Base-by-base conservation (phyloP, 2,329 filamentous ascomycete genomes). In the Myrmaecium sp. region DNA sequence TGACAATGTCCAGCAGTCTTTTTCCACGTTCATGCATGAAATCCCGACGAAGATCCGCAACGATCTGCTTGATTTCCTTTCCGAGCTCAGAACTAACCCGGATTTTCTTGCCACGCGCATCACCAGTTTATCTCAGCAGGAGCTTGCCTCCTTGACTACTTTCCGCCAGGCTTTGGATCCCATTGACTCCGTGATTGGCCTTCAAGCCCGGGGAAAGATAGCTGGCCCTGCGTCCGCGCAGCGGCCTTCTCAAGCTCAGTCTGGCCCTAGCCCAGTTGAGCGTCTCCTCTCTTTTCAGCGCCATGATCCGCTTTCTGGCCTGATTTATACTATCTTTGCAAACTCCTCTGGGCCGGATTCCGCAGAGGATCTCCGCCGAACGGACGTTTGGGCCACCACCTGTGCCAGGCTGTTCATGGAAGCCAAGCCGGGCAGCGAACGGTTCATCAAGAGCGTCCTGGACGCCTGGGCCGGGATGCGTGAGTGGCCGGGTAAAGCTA, bases 241-340 rank as follows among this genome's bases (percentile, higher is more conserved):
- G 43, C 58, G 47, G 52, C 60, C 38, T 58, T 57, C 46, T 45
- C 49, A 37, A 47, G 57, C 58, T 36, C 61, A 59, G 41, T 47
- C 52, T 29, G 52, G 57, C 25, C 59, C 66, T 34, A 73, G 63
- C 36, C 72, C 80, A 33, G 75, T 92, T 41, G 81, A 92, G 49
- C 74, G 80, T 43, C 69, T 89, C 34, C 61, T 91, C 41, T 84
- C 80, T 27, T 91, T 94, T 47, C 82, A 93, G 53, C 68, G 84
- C 41, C 79, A 84, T 44, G 81, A 92, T 48, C 76, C 83, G 6
- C 60, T 94, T 26, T 83, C 81, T 34, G 74, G 78, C 30, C 65
- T 94, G 36, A 69, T 93, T 34, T 79, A 89, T 55, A 86, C 82
- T 38, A 77, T 81, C 47, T 93, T 91, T 62, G 80, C 81, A 51